Percentiles rank a stretch among this genome's conserved stretches.
These are phyloP conservation scores for Xenosphaeropsis pyriputrescens DNA, from an alignment of 2,329 filamentous ascomycete genomes.

Conservation along the genomic window DNA sequence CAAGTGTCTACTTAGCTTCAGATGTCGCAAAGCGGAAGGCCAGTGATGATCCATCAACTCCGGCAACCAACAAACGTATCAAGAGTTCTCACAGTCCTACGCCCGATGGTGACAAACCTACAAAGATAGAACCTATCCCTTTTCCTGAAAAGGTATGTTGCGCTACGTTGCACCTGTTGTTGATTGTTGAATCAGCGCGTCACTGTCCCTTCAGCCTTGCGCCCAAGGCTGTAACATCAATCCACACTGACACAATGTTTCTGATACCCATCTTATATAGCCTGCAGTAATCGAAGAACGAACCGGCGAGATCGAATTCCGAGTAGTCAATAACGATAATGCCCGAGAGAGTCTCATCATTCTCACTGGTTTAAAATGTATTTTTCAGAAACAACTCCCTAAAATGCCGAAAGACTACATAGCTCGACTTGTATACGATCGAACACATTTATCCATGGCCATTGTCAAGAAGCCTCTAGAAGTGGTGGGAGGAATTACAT, in stretches of 20 bases:
- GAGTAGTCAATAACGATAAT: slow-evolving; percentile 95
- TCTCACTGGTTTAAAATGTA: slow-evolving; percentile 87
- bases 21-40: slow-evolving; percentile 59
- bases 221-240: not conserved
- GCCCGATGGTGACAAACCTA: slow-evolving; percentile 30
- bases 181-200: too few relatives aligned
- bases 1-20: not conserved
- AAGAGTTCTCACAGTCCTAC: slow-evolving; percentile 32
- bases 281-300: slow-evolving; percentile 88
- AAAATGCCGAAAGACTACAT: slow-evolving; percentile 99
- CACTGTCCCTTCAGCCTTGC: too few relatives aligned
- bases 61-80: slow-evolving; percentile 47
- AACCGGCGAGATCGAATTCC: slow-evolving; percentile 88
- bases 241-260: not conserved
- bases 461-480: slow-evolving; percentile 95
- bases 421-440: slow-evolving; percentile 90
- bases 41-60: slow-evolving; percentile 45
- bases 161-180: not conserved
- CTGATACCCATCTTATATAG: slow-evolving; percentile 26
- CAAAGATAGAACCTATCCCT: slow-evolving; percentile 50
- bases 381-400: slow-evolving; percentile 95
- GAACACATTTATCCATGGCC: slow-evolving; percentile 88
- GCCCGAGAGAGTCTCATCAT: slow-evolving; percentile 82
- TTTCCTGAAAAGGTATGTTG: slow-evolving; percentile 70
- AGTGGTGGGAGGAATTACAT: slow-evolving; percentile 94